Evolutionary conservation across 352 stramenopile genomes (phyloP), one percentile per base, ranked within the genome.

Genomic region (Globisporangium viniferum): DNA sequence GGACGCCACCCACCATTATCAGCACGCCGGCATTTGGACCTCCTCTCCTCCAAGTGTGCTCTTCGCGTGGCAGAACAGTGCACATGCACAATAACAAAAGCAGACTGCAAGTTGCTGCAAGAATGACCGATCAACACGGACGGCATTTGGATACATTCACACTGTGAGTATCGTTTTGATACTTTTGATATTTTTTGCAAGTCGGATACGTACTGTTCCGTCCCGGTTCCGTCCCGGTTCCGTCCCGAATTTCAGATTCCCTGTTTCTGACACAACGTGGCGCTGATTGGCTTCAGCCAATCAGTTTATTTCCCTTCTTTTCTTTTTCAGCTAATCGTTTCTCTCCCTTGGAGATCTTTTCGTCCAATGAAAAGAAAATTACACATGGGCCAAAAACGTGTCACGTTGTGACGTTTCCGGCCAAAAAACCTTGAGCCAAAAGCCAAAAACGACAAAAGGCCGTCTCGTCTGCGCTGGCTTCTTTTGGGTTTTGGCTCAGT

Each of bases 191-290:
- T 2, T 46, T 46, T 46, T 46, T 14, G 39, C 18, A 20, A 20
- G 44, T 51, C 18, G 44, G 44, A 51, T 66, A 66, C 60, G 9
- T 48, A 49, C 44, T 39, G 60, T 66, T 66, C 60, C 29, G 44
- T 8, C 2, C 20, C 29, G 29, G 60, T 66, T 66, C 60, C 29
- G 44, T 8, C 2, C 20, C 29, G 29, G 59, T 66, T 66, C 60
- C 48, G n/a, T 31, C 14, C 18, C 18, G 44, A 12, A 51, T 51
- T 51, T 51, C 44, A n/a, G 15, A 51, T 22, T 51, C 48, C n/a
- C 18, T 66, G 14, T 64, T 55, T 55, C 48, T 55, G 48, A 2
- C 15, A 8, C 35, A 39, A 39, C 0, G 10, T 12, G 2, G 35
- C 24, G 24, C 24, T 24, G 24, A 24, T 24, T 24, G 24, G 24